A percentile compares a stretch with the other conserved stretches of the same genome.
phyloP scores from a whole-genome alignment of 176 grass and related monocot genomes.

The Puya raimondii region DNA sequence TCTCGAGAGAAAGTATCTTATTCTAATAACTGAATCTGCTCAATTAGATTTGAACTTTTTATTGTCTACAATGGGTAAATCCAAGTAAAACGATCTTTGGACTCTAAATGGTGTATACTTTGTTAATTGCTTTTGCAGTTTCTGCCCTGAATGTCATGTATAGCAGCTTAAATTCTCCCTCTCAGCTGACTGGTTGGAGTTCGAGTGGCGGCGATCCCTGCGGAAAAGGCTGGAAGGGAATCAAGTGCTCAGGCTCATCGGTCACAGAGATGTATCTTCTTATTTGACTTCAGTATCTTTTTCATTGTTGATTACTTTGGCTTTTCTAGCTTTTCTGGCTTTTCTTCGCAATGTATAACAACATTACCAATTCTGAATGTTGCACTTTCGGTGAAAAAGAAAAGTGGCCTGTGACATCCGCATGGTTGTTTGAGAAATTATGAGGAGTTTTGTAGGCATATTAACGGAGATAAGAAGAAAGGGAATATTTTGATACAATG shows the following conservation, averaged over 20 bases:
- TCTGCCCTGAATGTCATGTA: slow-evolving; percentile 79
- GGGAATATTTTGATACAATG: no score
- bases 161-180: slow-evolving; percentile 59
- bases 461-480: no score
- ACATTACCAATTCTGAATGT: neutral
- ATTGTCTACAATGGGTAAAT: neutral
- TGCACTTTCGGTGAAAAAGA: neutral
- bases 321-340: neutral
- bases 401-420: no score
- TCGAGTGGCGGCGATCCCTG: slow-evolving; percentile 66
- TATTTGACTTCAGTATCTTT: slow-evolving; percentile 11
- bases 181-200: slow-evolving; percentile 55
- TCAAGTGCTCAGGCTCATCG: slow-evolving; percentile 62
- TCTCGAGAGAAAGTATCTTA: no score
- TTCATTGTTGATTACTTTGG: slow-evolving; percentile 5
- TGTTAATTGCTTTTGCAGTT: slow-evolving; percentile 29
- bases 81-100: neutral
- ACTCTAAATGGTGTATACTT: neutral
- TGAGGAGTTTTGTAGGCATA: no score
- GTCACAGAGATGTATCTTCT: slow-evolving; percentile 65
- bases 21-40: neutral
- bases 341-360: no score
- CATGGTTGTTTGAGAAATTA: no score
- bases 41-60: neutral
- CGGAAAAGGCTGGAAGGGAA: slow-evolving; percentile 54